These are phyloP conservation scores for Pythium phragmitis DNA, from an alignment of 352 stramenopile genomes.

Conservation along the genomic window DNA sequence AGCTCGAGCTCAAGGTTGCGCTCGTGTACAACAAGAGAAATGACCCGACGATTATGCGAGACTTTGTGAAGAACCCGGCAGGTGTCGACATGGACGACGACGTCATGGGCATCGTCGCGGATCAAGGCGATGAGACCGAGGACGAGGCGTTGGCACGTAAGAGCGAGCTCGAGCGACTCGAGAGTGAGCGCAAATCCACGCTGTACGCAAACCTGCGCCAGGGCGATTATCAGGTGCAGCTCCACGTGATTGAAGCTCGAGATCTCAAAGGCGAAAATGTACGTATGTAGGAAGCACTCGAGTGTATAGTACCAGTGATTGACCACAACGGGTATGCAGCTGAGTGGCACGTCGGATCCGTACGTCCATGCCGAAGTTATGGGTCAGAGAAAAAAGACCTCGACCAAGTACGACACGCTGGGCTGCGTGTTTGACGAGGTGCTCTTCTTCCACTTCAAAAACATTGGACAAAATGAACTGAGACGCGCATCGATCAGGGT, in stretches of 20 bases:
- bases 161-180: slow-evolving; percentile 48
- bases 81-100: slow-evolving; percentile 26
- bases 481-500: slow-evolving; percentile 71
- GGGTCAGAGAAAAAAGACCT: slow-evolving; percentile 67
- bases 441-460: slow-evolving; percentile 88
- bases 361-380: slow-evolving; percentile 85
- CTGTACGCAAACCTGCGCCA: slow-evolving; percentile 58
- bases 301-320: background rate
- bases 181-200: slow-evolving; percentile 44
- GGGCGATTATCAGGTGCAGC: slow-evolving; percentile 46
- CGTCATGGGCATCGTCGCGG: slow-evolving; percentile 36
- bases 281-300: background rate
- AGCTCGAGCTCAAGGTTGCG: slow-evolving; percentile 68
- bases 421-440: slow-evolving; percentile 91
- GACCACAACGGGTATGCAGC: slow-evolving; percentile 24
- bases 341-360: slow-evolving; percentile 87
- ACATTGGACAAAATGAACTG: slow-evolving; percentile 75
- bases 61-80: slow-evolving; percentile 13
- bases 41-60: slow-evolving; percentile 35
- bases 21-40: slow-evolving; percentile 68
- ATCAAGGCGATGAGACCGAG: slow-evolving; percentile 81
- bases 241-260: slow-evolving; percentile 30
- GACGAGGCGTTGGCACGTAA: slow-evolving; percentile 45
- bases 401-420: slow-evolving; percentile 77
- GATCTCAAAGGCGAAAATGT: slow-evolving; percentile 90